A percentile compares a stretch with the other conserved stretches of the same genome.
phyloP scores from a whole-genome alignment of 108 stramenopile species.

The Nitzschia inconspicua region DNA sequence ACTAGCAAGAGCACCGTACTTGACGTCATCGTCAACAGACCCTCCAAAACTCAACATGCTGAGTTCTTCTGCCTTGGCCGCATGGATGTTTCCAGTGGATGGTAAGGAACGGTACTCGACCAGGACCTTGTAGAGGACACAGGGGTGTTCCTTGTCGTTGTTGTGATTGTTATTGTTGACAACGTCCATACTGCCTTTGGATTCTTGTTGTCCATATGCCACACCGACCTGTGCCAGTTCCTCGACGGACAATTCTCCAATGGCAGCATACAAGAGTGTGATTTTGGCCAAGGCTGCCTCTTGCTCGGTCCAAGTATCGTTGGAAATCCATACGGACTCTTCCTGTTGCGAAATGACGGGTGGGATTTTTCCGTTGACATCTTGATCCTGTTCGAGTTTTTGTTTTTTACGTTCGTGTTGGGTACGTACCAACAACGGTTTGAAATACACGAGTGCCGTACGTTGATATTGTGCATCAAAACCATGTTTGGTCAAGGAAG shows the following conservation, averaged over 20 bases:
- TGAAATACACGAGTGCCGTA: conserved; percentile 30
- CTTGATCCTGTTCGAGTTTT: neutral
- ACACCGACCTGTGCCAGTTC: conserved; percentile 25
- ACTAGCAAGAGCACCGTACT: conserved; percentile 52
- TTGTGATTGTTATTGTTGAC: neutral
- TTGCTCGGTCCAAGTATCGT: conserved; percentile 23
- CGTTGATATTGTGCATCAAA: conserved; percentile 38
- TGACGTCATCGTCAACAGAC: conserved; percentile 60
- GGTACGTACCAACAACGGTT: too few relatives aligned
- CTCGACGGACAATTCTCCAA: conserved; percentile 30
- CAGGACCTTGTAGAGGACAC: conserved; percentile 38
- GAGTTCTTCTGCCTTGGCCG: conserved; percentile 51
- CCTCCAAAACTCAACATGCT: conserved; percentile 60
- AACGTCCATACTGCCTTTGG: neutral
- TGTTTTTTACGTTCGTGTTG: conserved; percentile 4
- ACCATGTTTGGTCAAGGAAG: conserved; percentile 20
- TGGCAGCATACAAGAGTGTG: conserved; percentile 36
- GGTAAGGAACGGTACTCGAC: conserved; percentile 54
- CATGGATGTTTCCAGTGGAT: conserved; percentile 39
- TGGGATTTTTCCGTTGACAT: neutral
- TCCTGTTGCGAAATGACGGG: conserved; percentile 9
- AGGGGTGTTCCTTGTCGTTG: conserved; percentile 12
- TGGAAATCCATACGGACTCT: neutral
- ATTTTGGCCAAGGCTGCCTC: conserved; percentile 28
- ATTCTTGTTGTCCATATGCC: neutral